Conservation (phyloP, 129 eudicot species). For the Calendula officinalis region DNA sequence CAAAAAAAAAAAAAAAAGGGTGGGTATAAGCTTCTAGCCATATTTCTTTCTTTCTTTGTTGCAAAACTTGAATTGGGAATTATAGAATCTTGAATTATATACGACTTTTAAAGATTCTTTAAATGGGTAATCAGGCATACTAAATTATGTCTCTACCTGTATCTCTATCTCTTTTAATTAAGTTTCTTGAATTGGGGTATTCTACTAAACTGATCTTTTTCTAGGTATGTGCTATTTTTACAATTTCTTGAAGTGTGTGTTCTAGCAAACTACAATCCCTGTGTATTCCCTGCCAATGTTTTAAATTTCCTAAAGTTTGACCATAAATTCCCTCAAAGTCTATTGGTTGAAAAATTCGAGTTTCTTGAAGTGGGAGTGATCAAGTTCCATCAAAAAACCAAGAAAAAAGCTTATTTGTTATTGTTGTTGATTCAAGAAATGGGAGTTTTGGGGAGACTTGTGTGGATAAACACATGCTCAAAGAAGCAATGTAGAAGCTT, state of each 20-base stretch:
- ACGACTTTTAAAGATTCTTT: constrained; percentile 10
- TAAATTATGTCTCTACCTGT: not conserved
- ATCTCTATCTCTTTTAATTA: not conserved
- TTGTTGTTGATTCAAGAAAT: constrained; percentile 20
- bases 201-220: not conserved
- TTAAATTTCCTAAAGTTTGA: not conserved
- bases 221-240: constrained; percentile 24
- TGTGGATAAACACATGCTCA: constrained; percentile 37
- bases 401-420: not conserved
- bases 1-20: too few relatives aligned
- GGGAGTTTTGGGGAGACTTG: constrained; percentile 39
- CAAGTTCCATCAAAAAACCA: constrained; percentile 8
- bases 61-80: constrained; percentile 14
- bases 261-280: constrained; percentile 1
- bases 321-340: constrained; percentile 8
- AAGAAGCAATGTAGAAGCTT: constrained; percentile 58
- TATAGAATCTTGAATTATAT: constrained; percentile 20
- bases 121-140: not conserved
- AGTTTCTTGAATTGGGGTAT: constrained; percentile 26
- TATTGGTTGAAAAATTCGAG: not conserved
- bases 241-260: constrained; percentile 25
- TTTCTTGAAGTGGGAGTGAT: constrained; percentile 21
- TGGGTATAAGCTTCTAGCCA: constrained; percentile 11
- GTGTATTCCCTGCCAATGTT: not conserved
- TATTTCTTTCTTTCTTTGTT: constrained; percentile 1